Percentiles rank a stretch among this genome's conserved stretches.
Conservation (phyloP, 345 rosid genomes). For the Corymbia maculata region DNA sequence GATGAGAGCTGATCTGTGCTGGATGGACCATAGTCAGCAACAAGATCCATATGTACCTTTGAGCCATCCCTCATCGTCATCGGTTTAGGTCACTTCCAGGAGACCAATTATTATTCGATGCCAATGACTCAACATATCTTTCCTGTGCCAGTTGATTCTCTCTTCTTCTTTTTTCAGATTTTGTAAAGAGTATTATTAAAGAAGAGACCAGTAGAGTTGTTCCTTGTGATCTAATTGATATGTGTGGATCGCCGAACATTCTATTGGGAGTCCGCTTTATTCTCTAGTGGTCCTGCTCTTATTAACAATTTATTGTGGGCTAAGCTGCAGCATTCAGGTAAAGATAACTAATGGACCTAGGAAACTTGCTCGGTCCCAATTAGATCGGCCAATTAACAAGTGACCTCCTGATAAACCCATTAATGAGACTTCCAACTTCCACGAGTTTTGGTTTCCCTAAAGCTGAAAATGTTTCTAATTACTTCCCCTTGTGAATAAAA, state of each 20-base stretch:
- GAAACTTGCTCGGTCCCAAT: not conserved
- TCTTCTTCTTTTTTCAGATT: not conserved
- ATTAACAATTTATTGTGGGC: not conserved
- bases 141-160: not conserved
- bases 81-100: not conserved
- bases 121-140: not conserved
- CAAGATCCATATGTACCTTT: not conserved
- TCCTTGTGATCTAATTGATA: not conserved
- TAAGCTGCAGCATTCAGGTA: not conserved
- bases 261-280: not conserved
- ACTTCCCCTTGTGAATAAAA: not conserved
- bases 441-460: not conserved
- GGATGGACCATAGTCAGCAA: not conserved
- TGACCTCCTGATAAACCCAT: not conserved
- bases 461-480: not conserved
- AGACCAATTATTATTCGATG: not conserved
- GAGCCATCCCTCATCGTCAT: not conserved
- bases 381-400: not conserved
- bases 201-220: not conserved
- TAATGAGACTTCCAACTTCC: not conserved
- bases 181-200: not conserved
- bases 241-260: not conserved
- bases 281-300: not conserved
- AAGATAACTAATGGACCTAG: not conserved
- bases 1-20: not conserved